Base-by-base conservation (phyloP, 1,139 yeast genomes). In the Yamadazyma sp. region DNA sequence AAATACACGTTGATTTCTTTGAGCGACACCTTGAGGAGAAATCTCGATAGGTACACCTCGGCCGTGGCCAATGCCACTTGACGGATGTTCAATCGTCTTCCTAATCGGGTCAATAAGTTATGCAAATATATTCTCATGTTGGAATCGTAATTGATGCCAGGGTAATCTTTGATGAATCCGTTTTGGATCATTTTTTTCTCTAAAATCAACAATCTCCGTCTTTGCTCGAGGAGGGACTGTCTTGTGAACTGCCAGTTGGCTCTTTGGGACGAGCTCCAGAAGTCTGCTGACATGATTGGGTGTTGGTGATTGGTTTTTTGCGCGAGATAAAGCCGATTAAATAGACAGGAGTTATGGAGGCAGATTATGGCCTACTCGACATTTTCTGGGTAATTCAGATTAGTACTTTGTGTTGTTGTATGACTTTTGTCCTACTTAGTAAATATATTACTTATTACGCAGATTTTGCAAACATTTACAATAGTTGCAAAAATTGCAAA, bases 21-120 rank as follows among this genome's bases (percentile, higher is more conserved):
- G 24, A 88, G 62, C 21, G 89, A 80, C 0, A 82, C 94, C 37
- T 76, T 71, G 2, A 88, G 75, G 33, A 89, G 65, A 53, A 90
- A 88, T 34, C 97, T 62, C 8, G 85, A 70, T 14, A 88, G 60
- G 51, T 88, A 92, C 3, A 88, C 78, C 53, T 90, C 96, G 0
- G 97, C 95, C 0, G 96, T 86, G 1, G 96, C 87, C 26, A 90
- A 58, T 0, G 94, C 94, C 29, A 89, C 73, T 56, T 90, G 97
- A 33, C 97, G 65, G 25, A 87, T 70, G 41, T 79, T 81, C 37
- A 92, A 64, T 38, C 94, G 70, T 47, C 95, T 68, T 0, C 97
- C 97, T 12, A 92, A 67, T 52, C 83, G 79, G 51, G 82, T 80
- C 30, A 87, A 70, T 46, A 87, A 63, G 41, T 79, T 78, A 55